Conservation (phyloP, 2,329 filamentous ascomycete genomes). For the Paecilomyces formosus region DNA sequence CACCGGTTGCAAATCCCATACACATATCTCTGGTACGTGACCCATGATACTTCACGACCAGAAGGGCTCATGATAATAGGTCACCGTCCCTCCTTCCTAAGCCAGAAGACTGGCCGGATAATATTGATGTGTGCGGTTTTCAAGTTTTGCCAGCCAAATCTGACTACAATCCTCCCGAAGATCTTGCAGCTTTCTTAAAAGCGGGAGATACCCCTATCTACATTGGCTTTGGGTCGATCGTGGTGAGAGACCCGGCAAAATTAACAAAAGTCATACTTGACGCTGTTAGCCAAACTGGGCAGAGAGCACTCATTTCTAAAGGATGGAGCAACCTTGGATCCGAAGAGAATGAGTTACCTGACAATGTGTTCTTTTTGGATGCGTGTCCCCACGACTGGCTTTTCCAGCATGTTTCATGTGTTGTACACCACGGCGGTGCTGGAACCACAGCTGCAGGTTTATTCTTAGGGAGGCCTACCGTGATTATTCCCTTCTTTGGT, state of each 20-base stretch:
- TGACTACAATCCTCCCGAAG: slow-evolving; percentile 30
- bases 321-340: slow-evolving; percentile 45
- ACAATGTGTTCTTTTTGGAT: slow-evolving; percentile 43
- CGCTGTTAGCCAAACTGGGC: slow-evolving; percentile 41
- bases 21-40: slow-evolving; percentile 41
- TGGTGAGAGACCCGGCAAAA: slow-evolving; percentile 42
- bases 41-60: background rate
- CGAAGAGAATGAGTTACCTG: slow-evolving; percentile 17
- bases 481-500: slow-evolving; percentile 52
- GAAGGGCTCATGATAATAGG: background rate
- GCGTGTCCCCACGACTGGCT: slow-evolving; percentile 55
- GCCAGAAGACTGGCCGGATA: slow-evolving; percentile 30
- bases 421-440: slow-evolving; percentile 54
- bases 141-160: slow-evolving; percentile 29
- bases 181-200: slow-evolving; percentile 37
- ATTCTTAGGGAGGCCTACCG: slow-evolving; percentile 43
- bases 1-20: slow-evolving; percentile 32
- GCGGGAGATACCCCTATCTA: slow-evolving; percentile 46
- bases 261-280: slow-evolving; percentile 41
- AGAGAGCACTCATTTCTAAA: slow-evolving; percentile 47
- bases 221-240: slow-evolving; percentile 52
- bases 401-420: slow-evolving; percentile 48
- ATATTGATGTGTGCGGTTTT: slow-evolving; percentile 37
- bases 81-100: slow-evolving; percentile 28
- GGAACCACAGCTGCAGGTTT: slow-evolving; percentile 53